Percentiles rank a stretch among this genome's conserved stretches.
Evolutionary conservation across 352 stramenopile species (phyloP).

Genomic region (Thraustotheca clavata): DNA sequence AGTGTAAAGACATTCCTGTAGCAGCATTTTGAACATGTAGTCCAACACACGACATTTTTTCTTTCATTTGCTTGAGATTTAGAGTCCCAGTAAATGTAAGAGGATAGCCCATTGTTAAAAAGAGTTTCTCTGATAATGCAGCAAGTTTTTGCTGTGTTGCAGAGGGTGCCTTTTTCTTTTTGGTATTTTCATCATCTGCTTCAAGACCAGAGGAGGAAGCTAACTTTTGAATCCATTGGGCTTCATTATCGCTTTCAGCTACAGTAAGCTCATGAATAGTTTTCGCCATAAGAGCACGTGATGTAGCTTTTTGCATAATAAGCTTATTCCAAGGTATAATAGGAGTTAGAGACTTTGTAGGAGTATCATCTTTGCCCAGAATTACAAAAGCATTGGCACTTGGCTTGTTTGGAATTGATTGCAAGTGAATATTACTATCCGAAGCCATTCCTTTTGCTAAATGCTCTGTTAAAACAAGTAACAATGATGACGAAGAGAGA

Average conservation of each 20-base stretch:
- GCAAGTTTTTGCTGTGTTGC: slow-evolving; percentile 64
- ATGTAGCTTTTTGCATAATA: slow-evolving; percentile 10
- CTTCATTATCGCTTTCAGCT: slow-evolving; percentile 39
- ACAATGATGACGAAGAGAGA: slow-evolving; percentile 23
- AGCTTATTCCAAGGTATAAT: slow-evolving; percentile 13
- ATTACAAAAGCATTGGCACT: slow-evolving; percentile 30
- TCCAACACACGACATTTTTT: slow-evolving; percentile 59
- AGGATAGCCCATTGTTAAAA: slow-evolving; percentile 36
- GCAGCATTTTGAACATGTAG: slow-evolving; percentile 49
- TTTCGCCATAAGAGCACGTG: slow-evolving; percentile 20
- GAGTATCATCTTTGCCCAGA: slow-evolving; percentile 6
- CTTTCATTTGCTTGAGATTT: slow-evolving; percentile 23
- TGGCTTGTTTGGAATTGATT: slow-evolving; percentile 21
- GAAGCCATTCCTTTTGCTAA: slow-evolving; percentile 27
- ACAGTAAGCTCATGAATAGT: slow-evolving; percentile 51
- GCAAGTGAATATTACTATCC: slow-evolving; percentile 4
- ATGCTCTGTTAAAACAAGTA: slow-evolving; percentile 59
- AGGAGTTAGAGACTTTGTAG: not conserved
- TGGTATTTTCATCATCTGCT: slow-evolving; percentile 23
- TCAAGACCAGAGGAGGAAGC: slow-evolving; percentile 24
- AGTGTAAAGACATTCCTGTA: slow-evolving; percentile 39
- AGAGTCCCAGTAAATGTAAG: not conserved
- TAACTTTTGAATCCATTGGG: slow-evolving; percentile 15
- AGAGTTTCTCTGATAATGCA: slow-evolving; percentile 61
- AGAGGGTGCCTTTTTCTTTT: slow-evolving; percentile 29